phyloP scores from a whole-genome alignment of 2,329 filamentous ascomycete species.

The Cryphonectria carpinicola region DNA sequence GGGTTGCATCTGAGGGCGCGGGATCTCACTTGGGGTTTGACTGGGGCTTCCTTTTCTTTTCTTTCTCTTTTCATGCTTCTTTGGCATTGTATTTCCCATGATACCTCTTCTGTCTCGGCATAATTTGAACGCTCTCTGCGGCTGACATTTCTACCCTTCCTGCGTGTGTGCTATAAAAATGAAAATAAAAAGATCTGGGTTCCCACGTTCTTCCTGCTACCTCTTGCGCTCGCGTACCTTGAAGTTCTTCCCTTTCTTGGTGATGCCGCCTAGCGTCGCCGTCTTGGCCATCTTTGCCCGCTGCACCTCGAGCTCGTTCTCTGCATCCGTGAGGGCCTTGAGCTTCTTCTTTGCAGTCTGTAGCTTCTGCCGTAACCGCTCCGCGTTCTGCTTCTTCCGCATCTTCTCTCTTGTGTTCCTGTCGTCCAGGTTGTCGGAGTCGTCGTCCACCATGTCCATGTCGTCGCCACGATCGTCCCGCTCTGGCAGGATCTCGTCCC shows the following conservation, averaged over 20 bases:
- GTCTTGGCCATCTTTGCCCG: constrained; percentile 69
- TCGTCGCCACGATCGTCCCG: constrained; percentile 34
- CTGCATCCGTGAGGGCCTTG: constrained; percentile 57
- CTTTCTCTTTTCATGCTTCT: background rate
- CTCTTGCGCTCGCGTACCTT: constrained; percentile 67
- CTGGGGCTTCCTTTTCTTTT: background rate
- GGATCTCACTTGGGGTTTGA: constrained; percentile 5
- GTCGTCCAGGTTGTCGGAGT: constrained; percentile 26
- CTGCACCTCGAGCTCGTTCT: constrained; percentile 61
- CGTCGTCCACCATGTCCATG: constrained; percentile 38
- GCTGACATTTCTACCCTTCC: constrained; percentile 1
- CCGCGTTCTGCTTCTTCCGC: constrained; percentile 45
- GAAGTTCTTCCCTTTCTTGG: constrained; percentile 64
- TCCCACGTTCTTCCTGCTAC: constrained; percentile 45
- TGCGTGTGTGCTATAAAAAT: background rate
- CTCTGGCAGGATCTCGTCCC: constrained; percentile 33
- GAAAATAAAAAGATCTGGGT: background rate
- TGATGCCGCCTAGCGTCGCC: constrained; percentile 61
- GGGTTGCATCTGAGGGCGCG: constrained; percentile 18
- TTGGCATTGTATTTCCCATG: constrained; percentile 23
- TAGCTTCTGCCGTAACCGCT: constrained; percentile 54
- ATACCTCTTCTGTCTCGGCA: constrained; percentile 25
- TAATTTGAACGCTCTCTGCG: constrained; percentile 4
- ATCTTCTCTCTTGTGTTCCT: constrained; percentile 38
- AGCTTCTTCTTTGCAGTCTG: constrained; percentile 58